These are phyloP conservation scores for Centrapalus pauciflorus DNA, from an alignment of 129 eudicot species.

Conservation along the genomic window DNA sequence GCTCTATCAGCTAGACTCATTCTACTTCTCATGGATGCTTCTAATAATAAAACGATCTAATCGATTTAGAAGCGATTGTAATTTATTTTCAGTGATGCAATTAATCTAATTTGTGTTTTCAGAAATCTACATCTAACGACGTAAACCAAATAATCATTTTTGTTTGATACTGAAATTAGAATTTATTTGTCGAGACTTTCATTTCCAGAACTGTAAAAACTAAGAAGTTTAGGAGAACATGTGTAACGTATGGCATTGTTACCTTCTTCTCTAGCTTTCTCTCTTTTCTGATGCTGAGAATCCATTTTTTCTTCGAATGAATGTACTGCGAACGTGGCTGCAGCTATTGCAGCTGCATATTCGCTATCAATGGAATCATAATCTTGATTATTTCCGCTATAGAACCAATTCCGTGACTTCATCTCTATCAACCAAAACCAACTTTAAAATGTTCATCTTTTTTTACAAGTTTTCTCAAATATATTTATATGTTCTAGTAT, in stretches of 20 bases:
- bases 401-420: constrained; percentile 11
- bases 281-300: constrained; percentile 28
- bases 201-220: neutral
- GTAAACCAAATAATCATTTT: neutral
- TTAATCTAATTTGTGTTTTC: neutral
- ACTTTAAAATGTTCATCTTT: neutral
- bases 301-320: constrained; percentile 46
- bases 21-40: constrained; percentile 28
- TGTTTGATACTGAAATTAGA: neutral
- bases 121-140: too few species aligned
- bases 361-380: constrained; percentile 33
- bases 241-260: constrained; percentile 1
- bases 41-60: constrained; percentile 17
- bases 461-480: too few species aligned
- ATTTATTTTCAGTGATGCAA: neutral
- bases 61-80: neutral
- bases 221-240: neutral
- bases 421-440: constrained; percentile 17
- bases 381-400: constrained; percentile 10
- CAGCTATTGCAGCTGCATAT: constrained; percentile 63
- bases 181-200: neutral
- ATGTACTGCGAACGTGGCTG: constrained; percentile 66
- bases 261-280: constrained; percentile 35
- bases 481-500: neutral
- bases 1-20: constrained; percentile 18